These are phyloP conservation scores for Leucaena leucocephala DNA, from an alignment of 306 rosid species.

Conservation along the genomic window DNA sequence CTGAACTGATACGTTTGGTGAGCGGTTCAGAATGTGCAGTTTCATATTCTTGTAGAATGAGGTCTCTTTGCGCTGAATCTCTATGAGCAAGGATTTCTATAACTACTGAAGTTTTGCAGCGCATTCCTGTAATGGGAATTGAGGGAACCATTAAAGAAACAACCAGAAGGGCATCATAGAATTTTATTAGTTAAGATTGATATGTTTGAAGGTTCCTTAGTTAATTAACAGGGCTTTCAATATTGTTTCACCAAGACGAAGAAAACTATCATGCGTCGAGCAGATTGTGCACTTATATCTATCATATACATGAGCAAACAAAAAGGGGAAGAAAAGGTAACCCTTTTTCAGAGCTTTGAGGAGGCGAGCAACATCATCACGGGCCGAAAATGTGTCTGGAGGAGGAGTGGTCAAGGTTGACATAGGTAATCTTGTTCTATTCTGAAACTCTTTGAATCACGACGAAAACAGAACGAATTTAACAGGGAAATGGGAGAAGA, in stretches of 20 bases:
- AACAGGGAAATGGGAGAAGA: neutral
- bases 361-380: constrained; percentile 62
- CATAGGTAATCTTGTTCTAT: constrained; percentile 38
- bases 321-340: neutral
- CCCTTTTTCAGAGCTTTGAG: constrained; percentile 76
- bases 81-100: constrained; percentile 73
- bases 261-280: neutral
- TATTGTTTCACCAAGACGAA: neutral
- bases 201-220: neutral
- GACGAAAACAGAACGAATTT: neutral
- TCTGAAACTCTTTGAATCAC: neutral
- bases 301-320: neutral
- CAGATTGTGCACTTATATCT: neutral
- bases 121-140: constrained; percentile 51
- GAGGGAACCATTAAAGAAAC: neutral
- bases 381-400: constrained; percentile 47
- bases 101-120: constrained; percentile 62
- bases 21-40: constrained; percentile 56
- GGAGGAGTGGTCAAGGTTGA: constrained; percentile 65
- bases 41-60: constrained; percentile 71
- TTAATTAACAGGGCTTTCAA: neutral
- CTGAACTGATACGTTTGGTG: constrained; percentile 56
- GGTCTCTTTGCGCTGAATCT: constrained; percentile 58
- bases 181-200: neutral
- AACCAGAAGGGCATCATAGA: neutral